phyloP scores from a whole-genome alignment of 352 stramenopile genomes.

The Phytophthora quininea region DNA sequence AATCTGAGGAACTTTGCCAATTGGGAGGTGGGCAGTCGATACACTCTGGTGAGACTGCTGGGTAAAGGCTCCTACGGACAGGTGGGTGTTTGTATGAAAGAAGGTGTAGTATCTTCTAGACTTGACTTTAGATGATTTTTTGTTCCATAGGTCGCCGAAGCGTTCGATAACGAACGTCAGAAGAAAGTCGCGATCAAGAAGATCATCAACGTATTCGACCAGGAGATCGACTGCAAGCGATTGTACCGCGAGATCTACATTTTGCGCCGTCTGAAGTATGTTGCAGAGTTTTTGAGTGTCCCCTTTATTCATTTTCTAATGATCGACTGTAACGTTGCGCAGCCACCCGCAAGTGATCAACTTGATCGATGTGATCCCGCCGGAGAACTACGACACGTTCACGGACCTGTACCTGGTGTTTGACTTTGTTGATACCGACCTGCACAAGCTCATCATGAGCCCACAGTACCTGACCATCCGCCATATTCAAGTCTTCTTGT shows the following conservation, averaged over 20 bases:
- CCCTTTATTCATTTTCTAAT: conserved; percentile 3
- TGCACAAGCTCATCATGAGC: conserved; percentile 95
- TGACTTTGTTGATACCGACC: conserved; percentile 93
- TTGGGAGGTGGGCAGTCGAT: conserved; percentile 82
- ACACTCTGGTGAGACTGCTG: conserved; percentile 80
- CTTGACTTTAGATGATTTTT: conserved; percentile 1
- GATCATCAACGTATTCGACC: conserved; percentile 90
- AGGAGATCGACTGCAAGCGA: conserved; percentile 89
- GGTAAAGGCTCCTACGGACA: conserved; percentile 89
- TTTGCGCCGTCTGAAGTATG: conserved; percentile 75
- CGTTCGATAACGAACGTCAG: conserved; percentile 76
- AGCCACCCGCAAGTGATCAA: conserved; percentile 86
- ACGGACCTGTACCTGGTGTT: conserved; percentile 93
- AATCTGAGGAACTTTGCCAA: conserved; percentile 86
- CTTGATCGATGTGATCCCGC: conserved; percentile 82
- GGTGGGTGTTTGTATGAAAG: conserved; percentile 27
- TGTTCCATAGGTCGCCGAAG: conserved; percentile 61
- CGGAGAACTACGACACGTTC: conserved; percentile 84
- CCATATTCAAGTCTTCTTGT: conserved; percentile 97
- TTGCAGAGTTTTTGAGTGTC: conserved; percentile 1
- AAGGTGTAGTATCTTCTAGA: neutral
- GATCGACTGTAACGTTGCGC: neutral
- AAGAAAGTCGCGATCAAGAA: conserved; percentile 91
- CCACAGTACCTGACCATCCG: conserved; percentile 93
- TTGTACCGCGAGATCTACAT: conserved; percentile 91